Conservation (phyloP, 441 rosid genomes). For the Metrosideros polymorpha region DNA sequence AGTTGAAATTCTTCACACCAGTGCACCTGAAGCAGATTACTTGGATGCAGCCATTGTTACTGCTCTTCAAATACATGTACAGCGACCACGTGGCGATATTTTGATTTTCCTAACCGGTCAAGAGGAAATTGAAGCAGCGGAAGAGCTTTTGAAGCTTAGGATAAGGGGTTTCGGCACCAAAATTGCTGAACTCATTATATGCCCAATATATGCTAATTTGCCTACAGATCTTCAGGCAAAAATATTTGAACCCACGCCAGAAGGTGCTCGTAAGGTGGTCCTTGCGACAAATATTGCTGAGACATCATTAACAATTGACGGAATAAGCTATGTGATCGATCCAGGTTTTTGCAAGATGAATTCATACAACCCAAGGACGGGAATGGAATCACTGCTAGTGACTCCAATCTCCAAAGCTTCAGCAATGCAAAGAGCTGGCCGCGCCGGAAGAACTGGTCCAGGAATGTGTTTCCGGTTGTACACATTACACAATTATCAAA, state of each 20-base stretch:
- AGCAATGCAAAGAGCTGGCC: slow-evolving; percentile 95
- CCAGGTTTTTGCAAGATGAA: slow-evolving; percentile 97
- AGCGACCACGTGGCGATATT: slow-evolving; percentile 81
- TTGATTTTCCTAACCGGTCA: slow-evolving; percentile 91
- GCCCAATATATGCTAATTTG: slow-evolving; percentile 93
- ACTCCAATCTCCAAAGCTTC: slow-evolving; percentile 97
- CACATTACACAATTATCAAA: slow-evolving; percentile 70
- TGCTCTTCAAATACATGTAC: slow-evolving; percentile 82
- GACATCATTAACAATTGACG: slow-evolving; percentile 96
- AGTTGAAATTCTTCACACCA: slow-evolving; percentile 87
- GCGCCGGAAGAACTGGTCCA: slow-evolving; percentile 95
- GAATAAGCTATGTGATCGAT: slow-evolving; percentile 90
- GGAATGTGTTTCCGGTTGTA: slow-evolving; percentile 90
- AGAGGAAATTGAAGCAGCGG: slow-evolving; percentile 98
- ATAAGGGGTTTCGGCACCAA: slow-evolving; percentile 84
- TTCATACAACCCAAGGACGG: slow-evolving; percentile 94
- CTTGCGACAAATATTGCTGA: slow-evolving; percentile 98
- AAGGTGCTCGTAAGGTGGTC: slow-evolving; percentile 93
- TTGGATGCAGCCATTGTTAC: slow-evolving; percentile 92
- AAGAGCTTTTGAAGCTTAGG: slow-evolving; percentile 86
- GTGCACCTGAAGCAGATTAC: slow-evolving; percentile 94
- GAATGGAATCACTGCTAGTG: slow-evolving; percentile 92
- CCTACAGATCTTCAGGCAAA: slow-evolving; percentile 96
- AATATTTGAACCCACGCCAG: slow-evolving; percentile 95
- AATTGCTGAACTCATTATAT: slow-evolving; percentile 85